phyloP scores from a whole-genome alignment of 495 filamentous ascomycete species.

The Xylaria bambusicola region DNA sequence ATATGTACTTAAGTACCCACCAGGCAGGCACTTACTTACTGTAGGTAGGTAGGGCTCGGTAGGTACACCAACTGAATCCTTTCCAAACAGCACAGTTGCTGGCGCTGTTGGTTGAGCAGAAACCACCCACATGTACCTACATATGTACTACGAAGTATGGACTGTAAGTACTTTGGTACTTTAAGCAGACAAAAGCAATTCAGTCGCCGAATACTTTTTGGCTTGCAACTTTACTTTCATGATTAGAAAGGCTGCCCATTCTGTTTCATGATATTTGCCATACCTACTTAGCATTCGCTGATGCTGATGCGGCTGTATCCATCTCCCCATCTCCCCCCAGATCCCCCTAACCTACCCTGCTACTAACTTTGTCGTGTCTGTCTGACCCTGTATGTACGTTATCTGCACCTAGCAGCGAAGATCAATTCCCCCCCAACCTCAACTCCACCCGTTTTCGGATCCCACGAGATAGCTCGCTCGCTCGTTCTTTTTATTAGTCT shows the following conservation, averaged over 20 bases:
- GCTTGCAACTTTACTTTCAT: background rate
- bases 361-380: too few species aligned
- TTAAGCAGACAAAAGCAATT: background rate
- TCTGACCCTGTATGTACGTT: conserved; percentile 4
- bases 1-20: background rate
- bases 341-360: too few species aligned
- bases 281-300: background rate
- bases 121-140: too few species aligned
- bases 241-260: background rate
- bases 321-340: too few species aligned
- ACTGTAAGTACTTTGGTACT: too few species aligned
- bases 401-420: background rate
- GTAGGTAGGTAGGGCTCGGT: conserved; percentile 3
- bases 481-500: background rate
- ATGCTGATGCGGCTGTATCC: background rate
- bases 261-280: too few species aligned
- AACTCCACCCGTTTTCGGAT: background rate
- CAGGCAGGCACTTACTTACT: background rate
- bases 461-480: background rate
- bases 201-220: background rate
- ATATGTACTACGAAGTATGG: too few species aligned
- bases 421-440: background rate
- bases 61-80: too few species aligned
- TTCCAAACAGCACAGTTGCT: too few species aligned
- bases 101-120: too few species aligned